Base-by-base conservation (phyloP, 768 basidiomycete genomes). In the Dentipellis sp. region DNA sequence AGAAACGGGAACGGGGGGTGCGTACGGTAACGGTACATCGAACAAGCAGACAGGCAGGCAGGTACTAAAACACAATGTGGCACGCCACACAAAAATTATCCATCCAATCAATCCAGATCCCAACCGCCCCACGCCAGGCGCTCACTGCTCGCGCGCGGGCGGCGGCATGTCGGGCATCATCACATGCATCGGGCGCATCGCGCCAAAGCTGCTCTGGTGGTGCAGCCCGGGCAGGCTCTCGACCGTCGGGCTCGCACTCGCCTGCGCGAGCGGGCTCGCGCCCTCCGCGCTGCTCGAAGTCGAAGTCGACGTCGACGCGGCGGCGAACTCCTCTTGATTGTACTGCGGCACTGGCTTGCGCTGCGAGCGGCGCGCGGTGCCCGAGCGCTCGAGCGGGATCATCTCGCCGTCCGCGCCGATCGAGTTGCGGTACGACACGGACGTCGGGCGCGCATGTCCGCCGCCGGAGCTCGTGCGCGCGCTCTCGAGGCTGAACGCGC, bases 181-280 rank as follows among this genome's bases (percentile, higher is more conserved):
- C 52, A 64, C 62, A 53, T 66, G 68, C 59, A 69, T 63, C 50
- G 58, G 63, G 45, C 62, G 60, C 59, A 58, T 57, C 34, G 65
- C 60, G 0, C 68, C 68, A 38, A 69, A 66, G 61, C 68, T 69
- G 19, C 62, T 57, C 65, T 69, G 66, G 56, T 68, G 68, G 35
- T 60, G 65, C 51, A 69, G 50, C 21, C 63, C 58, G 52, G 35
- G 38, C 4, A 37, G 34, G 46, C 58, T 56, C 12, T 61, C 54
- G 21, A 66, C 56, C 45, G 65, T 66, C 50, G 63, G 59, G 36
- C 58, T 61, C 39, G 65, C 63, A 37, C 46, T 51, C 21, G 52
- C 38, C 10, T 22, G 22, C 21, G n/a, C 50, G 22, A 40, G 17
- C 38, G 42, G 45, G 7, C 22, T 21, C 22, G 37, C 10, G 53